Base-by-base conservation (phyloP, 805 yeast genomes). In the Wickerhamomyces bisporus region DNA sequence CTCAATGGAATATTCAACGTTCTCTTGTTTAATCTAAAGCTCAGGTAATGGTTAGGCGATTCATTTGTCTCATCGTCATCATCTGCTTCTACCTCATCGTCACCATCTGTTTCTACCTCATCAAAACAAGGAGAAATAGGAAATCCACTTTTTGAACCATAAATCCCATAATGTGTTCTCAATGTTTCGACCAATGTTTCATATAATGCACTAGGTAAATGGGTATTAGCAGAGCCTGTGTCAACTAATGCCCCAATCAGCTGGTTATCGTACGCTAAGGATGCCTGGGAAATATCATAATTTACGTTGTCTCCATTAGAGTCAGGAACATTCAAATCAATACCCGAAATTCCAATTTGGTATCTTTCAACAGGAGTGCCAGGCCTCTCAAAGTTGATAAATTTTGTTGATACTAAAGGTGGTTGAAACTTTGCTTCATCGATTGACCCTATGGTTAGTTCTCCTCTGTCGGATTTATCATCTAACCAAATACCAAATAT, bases 401-500 rank as follows among this genome's bases (percentile, higher is more conserved):
- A 34, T 26, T 65, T 66, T n/a, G 65, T 38, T 3, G 64, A 49
- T 13, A 50, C 46, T 34, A 69, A 48, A 2, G 55, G 56, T 13
- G 62, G 64, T 3, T 46, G 18, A 41, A 55, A 67, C 47, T 68
- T 68, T 5, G 64, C 62, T 16, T 49, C 49, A 44, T 69, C 73
- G 20, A 68, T 52, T 6, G 61, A 70, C 26, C 75, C 73, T 42
- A 68, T 60, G 10, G 68, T 43, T 2, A 69, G 40, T n/a, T 39
- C 38, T 1, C 58, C 58, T 24, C 33, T 36, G 2, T 32, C 30
- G 3, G 29, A 20, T 5, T 30, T 28, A 5, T 38, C 42, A 26
- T 47, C 39, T 5, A 53, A 20, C 40, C 45, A 53, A 10, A 50
- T 32, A 26, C 53, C 43, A 26, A 52, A 50, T 2, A 49, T n/a